A percentile compares a stretch with the other conserved stretches of the same genome.
These are phyloP conservation scores for Penicillium cinerascens DNA, from an alignment of 495 filamentous ascomycete species.

Conservation along the genomic window DNA sequence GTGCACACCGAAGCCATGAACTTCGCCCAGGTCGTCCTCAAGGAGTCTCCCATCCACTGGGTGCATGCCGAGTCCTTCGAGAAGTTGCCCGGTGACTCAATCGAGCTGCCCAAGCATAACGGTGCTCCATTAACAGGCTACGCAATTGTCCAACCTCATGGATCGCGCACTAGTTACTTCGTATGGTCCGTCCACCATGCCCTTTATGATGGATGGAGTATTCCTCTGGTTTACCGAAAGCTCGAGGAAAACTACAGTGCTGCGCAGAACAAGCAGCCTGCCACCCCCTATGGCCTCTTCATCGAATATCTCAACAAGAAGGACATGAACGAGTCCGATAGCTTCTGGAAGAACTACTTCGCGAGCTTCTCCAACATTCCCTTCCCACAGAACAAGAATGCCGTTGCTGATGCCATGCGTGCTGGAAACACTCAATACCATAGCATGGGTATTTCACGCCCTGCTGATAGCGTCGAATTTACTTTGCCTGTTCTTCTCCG, in stretches of 20 bases:
- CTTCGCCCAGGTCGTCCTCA: conserved; percentile 55
- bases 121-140: conserved; percentile 56
- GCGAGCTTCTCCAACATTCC: conserved; percentile 19
- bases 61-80: conserved; percentile 39
- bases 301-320: conserved; percentile 38
- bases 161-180: conserved; percentile 40
- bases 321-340: conserved; percentile 33
- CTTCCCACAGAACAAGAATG: conserved; percentile 31
- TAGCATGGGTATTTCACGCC: conserved; percentile 21
- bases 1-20: conserved; percentile 45
- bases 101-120: conserved; percentile 45
- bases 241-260: conserved; percentile 47
- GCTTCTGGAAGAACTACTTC: conserved; percentile 46
- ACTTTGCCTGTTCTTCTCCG: conserved; percentile 50
- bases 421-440: conserved; percentile 32
- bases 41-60: conserved; percentile 47
- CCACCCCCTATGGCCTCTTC: conserved; percentile 37
- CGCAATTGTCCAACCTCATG: conserved; percentile 39
- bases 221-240: conserved; percentile 54
- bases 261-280: conserved; percentile 6
- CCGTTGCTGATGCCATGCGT: conserved; percentile 22
- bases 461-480: conserved; percentile 24
- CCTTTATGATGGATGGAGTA: conserved; percentile 68
- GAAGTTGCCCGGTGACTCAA: conserved; percentile 41
- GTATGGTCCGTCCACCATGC: conserved; percentile 66